Evolutionary conservation across 2,329 filamentous ascomycete species (phyloP).

Genomic region (Pyrenochaeta sp.): DNA sequence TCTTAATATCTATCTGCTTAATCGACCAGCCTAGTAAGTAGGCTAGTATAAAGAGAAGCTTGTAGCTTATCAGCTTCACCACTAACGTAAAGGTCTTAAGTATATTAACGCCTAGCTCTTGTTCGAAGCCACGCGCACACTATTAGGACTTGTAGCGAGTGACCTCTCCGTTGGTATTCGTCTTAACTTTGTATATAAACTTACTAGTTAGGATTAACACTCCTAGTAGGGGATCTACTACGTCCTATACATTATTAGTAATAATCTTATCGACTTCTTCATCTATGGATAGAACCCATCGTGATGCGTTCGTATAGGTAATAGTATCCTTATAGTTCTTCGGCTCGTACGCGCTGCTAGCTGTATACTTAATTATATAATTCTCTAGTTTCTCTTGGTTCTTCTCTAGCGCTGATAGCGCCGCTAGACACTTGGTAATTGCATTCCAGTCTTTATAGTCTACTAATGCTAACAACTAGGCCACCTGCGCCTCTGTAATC

Average conservation of each 20-base stretch:
- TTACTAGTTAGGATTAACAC: slow-evolving; percentile 9
- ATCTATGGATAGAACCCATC: slow-evolving; percentile 2
- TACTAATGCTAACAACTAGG: not conserved
- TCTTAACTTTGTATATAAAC: slow-evolving; percentile 32
- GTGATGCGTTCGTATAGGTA: slow-evolving; percentile 3
- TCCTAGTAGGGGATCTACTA: not conserved
- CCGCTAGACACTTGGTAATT: slow-evolving; percentile 3
- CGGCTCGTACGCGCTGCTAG: slow-evolving; percentile 1
- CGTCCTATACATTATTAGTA: slow-evolving; percentile 1
- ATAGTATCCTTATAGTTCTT: slow-evolving; percentile 5
- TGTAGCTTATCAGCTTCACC: slow-evolving; percentile 31
- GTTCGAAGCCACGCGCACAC: slow-evolving; percentile 33
- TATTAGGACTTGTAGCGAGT: slow-evolving; percentile 31
- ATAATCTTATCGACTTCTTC: slow-evolving; percentile 4
- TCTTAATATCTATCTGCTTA: slow-evolving; percentile 44
- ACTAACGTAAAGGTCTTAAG: slow-evolving; percentile 5
- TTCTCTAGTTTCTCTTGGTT: slow-evolving; percentile 5
- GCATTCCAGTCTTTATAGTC: slow-evolving; percentile 1
- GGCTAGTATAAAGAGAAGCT: slow-evolving; percentile 31
- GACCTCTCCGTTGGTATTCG: slow-evolving; percentile 19
- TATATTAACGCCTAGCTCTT: slow-evolving; percentile 34
- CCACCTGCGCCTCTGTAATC: not conserved
- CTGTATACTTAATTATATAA: not conserved
- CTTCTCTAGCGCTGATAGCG: slow-evolving; percentile 7
- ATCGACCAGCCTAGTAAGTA: slow-evolving; percentile 25